Evolutionary conservation across 495 filamentous ascomycete genomes (phyloP), one percentile per base, ranked within the genome.

Genomic region (Podospora sp.): DNA sequence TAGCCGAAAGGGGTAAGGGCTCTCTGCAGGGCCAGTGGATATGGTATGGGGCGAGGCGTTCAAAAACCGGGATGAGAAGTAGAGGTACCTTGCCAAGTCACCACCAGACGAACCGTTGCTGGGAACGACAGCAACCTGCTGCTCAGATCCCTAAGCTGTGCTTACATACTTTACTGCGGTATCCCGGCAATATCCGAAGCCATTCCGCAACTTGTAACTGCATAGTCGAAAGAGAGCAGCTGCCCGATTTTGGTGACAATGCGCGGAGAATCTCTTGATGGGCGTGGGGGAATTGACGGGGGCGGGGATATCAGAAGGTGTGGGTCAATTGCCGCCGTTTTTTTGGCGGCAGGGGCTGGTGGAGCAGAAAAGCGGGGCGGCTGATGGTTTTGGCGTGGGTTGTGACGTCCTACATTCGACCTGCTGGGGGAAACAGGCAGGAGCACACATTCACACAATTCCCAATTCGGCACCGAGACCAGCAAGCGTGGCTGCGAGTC

Each of bases 381-480:
- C 29, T 35, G 25, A 56, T 22, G 40, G 40, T 46, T 46, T 46
- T 46, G 2, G 52, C n/a, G 52, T 7, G 25, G 7, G 8, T 55
- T 22, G 68, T 70, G 68, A 70, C 68, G 68, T 70, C 65, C 68
- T 25, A 52, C 61, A 53, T 70, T 68, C 65, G 40, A 70, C 60
- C 65, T 60, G 25, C 51, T 33, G 62, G 20, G 60, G 21, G 27
- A 35, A 25, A 25, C n/a, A 56, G 20, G 36, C 36, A 63, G 12
- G 21, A 18, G 25, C 20, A 27, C 29, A 6, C 40, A 18, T 46
- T 46, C 40, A 2, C 40, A 46, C 40, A 46, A 46, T 14, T 46
- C 40, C 40, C 62, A 59, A 50, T 24, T 59, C 66, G 61, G 53
- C 25, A 58, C 21, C 60, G 40, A 62, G 11, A n/a, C 26, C 36